Base-by-base conservation (phyloP, 148 eudicot species). In the Simmondsia chinensis region DNA sequence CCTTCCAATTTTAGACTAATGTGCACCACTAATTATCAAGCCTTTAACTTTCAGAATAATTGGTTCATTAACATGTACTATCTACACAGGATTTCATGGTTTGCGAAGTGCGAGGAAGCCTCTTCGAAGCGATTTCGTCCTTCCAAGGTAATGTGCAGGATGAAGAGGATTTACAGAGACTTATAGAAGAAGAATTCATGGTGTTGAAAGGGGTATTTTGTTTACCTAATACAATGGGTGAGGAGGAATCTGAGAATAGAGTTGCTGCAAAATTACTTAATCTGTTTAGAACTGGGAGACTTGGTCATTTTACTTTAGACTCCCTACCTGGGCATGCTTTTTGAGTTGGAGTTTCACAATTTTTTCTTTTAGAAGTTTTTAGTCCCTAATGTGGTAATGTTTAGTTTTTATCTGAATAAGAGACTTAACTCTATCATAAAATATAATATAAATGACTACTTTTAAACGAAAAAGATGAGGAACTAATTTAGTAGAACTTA, bases 231-330 rank as follows among this genome's bases (percentile, higher is more conserved):
- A 25, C 7, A 7, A 73, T 27, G 21, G 41, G 69, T 33, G 50
- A 34, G 21, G 72, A 68, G 30, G 69, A 64, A 13, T 54, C 27
- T 39, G 40, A 55, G 15, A 18, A 24, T 35, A 77, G 44, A 68
- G 72, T 77, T 46, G 72, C 87, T 39, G 48, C 39, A 1, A 88
- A 88, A 57, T 63, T 88, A 46, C 80, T 88, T 20, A 73, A 83
- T 52, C 69, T 88, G 51, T 88, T 57, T 64, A 72, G 94, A 20
- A 80, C 91, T 3, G 94, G 97, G 56, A 77, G 91, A 58, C 82
- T 88, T 21, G 94, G 94, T 40, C 87, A 75, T 49, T 75, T 77
- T 52, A 66, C 72, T 34, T 70, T 88, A 46, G 97, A 88, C 61
- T 12, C 63, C 28, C 10, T 63, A 34, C 68, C 67, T 20, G 50